phyloP scores from a whole-genome alignment of 768 basidiomycete genomes.

The Naganishia randhawae region DNA sequence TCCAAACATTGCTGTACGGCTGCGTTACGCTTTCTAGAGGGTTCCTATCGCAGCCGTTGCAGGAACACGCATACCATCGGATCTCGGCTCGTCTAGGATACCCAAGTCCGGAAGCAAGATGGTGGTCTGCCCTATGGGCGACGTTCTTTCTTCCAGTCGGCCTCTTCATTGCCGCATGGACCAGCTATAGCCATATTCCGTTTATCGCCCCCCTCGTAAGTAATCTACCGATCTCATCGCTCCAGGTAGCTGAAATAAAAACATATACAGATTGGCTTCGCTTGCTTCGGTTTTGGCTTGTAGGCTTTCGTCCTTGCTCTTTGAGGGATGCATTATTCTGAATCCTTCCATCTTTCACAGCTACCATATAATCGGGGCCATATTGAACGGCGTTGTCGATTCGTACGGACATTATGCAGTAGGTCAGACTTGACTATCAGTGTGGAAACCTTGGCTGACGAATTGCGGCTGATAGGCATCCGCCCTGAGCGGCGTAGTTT shows the following conservation, averaged over 20 bases:
- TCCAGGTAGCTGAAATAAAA: too few relatives aligned
- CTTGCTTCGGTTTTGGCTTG: slow-evolving; percentile 40
- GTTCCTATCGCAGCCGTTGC: slow-evolving; percentile 37
- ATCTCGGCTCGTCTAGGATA: slow-evolving; percentile 23
- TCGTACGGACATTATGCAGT: slow-evolving; percentile 40
- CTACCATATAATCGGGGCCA: slow-evolving; percentile 37
- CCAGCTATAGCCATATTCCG: slow-evolving; percentile 30
- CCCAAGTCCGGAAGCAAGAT: slow-evolving; percentile 38
- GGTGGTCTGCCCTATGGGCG: slow-evolving; percentile 40
- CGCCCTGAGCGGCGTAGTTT: slow-evolving; percentile 35
- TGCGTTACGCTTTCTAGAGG: slow-evolving; percentile 20
- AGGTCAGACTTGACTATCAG: background rate
- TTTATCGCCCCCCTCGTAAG: slow-evolving; percentile 37
- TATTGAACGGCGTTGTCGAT: slow-evolving; percentile 40
- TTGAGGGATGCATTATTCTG: background rate
- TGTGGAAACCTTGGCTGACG: too few relatives aligned
- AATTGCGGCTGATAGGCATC: slow-evolving; percentile 22
- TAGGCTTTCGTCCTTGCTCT: slow-evolving; percentile 17
- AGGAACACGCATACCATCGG: slow-evolving; percentile 34
- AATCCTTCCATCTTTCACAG: slow-evolving; percentile 14
- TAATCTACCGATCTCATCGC: background rate
- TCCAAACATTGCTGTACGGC: background rate
- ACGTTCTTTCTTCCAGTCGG: slow-evolving; percentile 39
- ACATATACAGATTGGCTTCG: slow-evolving; percentile 34
- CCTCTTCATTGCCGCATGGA: slow-evolving; percentile 41